phyloP scores from a whole-genome alignment of 139 green algal genomes.

The Microglena sp. region DNA sequence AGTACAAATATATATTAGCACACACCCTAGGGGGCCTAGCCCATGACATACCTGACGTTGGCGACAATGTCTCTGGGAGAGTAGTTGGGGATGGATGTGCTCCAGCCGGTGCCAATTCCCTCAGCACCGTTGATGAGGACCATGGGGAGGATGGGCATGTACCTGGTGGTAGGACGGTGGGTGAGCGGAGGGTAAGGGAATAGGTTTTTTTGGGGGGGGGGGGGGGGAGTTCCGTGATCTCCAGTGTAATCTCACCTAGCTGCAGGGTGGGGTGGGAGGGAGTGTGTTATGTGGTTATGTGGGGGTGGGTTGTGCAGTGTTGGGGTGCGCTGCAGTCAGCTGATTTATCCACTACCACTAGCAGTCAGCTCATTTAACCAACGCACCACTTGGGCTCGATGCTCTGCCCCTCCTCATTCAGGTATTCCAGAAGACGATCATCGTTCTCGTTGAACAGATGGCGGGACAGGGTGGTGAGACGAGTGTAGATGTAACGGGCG shows the following conservation, averaged over 20 bases:
- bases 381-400: conserved; percentile 91
- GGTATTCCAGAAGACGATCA: conserved; percentile 85
- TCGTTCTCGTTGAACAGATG: conserved; percentile 87
- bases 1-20: no score
- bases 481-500: conserved; percentile 95
- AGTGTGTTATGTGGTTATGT: no score
- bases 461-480: conserved; percentile 69
- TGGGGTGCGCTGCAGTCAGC: no score
- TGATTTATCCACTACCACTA: no score
- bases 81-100: conserved; percentile 95
- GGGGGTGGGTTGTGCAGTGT: no score
- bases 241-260: no score
- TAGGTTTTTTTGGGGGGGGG: background rate
- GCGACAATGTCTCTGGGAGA: conserved; percentile 82
- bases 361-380: no score
- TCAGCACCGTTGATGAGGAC: conserved; percentile 92
- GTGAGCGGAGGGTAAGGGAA: background rate
- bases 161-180: conserved; percentile 50
- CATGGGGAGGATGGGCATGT: conserved; percentile 73
- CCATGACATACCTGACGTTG: no score
- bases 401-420: conserved; percentile 90
- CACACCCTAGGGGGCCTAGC: no score
- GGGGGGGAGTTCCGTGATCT: no score
- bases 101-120: conserved; percentile 98
- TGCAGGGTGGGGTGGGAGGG: no score